phyloP scores from a whole-genome alignment of 805 yeast species.

The Wickerhamomyces tratensis region DNA sequence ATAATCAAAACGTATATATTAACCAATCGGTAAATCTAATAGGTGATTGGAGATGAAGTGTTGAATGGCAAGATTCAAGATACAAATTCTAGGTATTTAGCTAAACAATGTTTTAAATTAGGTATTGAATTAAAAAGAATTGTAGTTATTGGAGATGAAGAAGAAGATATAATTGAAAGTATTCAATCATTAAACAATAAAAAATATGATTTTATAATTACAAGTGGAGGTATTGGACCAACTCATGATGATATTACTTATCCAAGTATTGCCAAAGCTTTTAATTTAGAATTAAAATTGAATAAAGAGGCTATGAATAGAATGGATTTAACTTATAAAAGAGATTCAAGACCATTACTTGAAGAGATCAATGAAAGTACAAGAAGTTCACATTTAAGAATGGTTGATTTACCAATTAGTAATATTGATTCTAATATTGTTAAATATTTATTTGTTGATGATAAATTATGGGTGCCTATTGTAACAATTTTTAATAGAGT shows the following conservation, averaged over 20 bases:
- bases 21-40: no score
- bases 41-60: constrained; percentile 75
- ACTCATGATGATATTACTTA: constrained; percentile 90
- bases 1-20: no score
- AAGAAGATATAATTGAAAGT: constrained; percentile 48
- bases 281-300: constrained; percentile 34
- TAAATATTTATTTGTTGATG: constrained; percentile 35
- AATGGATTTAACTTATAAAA: constrained; percentile 42
- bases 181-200: constrained; percentile 32
- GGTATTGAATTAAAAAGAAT: constrained; percentile 62
- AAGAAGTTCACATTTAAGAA: constrained; percentile 49
- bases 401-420: constrained; percentile 65
- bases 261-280: constrained; percentile 62
- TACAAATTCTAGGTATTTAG: constrained; percentile 66
- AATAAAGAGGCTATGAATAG: constrained; percentile 49
- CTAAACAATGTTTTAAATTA: constrained; percentile 55
- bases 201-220: constrained; percentile 43
- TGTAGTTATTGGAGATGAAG: constrained; percentile 71
- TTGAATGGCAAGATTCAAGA: constrained; percentile 79
- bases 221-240: constrained; percentile 60
- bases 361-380: constrained; percentile 20
- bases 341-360: no score
- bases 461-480: constrained; percentile 75
- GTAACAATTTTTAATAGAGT: constrained; percentile 58
- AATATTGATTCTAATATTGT: constrained; percentile 34